phyloP scores from a whole-genome alignment of 164 flowering plant genomes.

The Magnolia sinica region DNA sequence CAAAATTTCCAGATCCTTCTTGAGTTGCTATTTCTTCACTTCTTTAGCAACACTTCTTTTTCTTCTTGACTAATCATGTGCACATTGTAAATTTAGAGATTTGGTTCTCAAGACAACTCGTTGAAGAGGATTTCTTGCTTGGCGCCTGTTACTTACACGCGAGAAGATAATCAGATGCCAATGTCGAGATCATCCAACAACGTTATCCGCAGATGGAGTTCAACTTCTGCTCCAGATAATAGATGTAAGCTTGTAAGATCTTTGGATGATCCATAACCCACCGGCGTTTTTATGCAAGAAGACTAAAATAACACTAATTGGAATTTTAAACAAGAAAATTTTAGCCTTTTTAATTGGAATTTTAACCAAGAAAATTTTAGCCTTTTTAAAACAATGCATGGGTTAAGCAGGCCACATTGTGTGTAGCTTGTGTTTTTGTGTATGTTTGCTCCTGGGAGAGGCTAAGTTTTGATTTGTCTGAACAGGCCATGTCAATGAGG shows the following conservation, averaged over 20 bases:
- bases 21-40: background rate
- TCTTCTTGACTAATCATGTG: background rate
- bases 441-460: background rate
- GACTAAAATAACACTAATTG: too few species aligned
- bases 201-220: constrained; percentile 60
- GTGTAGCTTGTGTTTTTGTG: background rate
- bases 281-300: background rate
- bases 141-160: constrained; percentile 37
- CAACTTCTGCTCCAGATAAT: constrained; percentile 42
- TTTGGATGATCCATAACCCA: background rate
- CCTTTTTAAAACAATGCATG: background rate
- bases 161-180: constrained; percentile 69
- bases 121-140: constrained; percentile 49
- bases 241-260: constrained; percentile 43
- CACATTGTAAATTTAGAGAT: constrained; percentile 45
- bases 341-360: background rate
- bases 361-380: too few species aligned
- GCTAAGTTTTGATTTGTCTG: constrained; percentile 19
- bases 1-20: background rate
- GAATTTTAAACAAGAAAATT: background rate
- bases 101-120: constrained; percentile 74
- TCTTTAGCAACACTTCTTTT: background rate
- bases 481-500: constrained; percentile 77
- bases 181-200: constrained; percentile 60
- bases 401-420: background rate